Percentiles rank a stretch among this genome's conserved stretches.
These are phyloP conservation scores for Ophiocordyceps robertsii DNA, from an alignment of 2,329 filamentous ascomycete genomes.

Conservation along the genomic window DNA sequence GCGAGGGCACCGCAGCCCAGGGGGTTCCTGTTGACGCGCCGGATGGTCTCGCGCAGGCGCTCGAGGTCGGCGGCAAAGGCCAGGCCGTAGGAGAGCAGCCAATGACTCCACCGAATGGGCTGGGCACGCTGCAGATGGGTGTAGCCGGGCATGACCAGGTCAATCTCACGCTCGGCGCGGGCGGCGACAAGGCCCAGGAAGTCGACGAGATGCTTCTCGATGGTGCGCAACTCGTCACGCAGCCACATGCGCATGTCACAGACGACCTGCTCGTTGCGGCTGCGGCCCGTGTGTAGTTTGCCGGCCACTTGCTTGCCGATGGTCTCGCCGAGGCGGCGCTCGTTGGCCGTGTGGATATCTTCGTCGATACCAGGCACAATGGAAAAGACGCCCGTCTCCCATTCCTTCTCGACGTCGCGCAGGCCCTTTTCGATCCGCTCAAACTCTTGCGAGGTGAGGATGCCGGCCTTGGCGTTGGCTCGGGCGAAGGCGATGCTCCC, in stretches of 20 bases:
- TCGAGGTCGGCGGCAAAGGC: conserved; percentile 64
- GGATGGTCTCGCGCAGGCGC: conserved; percentile 58
- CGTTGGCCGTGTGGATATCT: conserved; percentile 56
- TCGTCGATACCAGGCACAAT: conserved; percentile 42
- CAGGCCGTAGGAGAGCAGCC: conserved; percentile 62
- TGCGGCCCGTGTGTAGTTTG: conserved; percentile 80
- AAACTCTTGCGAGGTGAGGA: conserved; percentile 63
- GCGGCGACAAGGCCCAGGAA: conserved; percentile 56
- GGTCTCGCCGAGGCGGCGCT: conserved; percentile 64
- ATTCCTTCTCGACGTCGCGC: conserved; percentile 39
- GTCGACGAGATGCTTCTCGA: conserved; percentile 55
- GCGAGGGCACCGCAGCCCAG: conserved; percentile 67
- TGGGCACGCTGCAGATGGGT: conserved; percentile 75
- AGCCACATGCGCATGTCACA: conserved; percentile 88
- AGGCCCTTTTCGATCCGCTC: conserved; percentile 60
- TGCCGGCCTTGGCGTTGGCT: conserved; percentile 62
- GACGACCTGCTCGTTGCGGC: conserved; percentile 80
- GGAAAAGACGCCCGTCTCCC: conserved; percentile 33
- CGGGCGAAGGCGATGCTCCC: conserved; percentile 72
- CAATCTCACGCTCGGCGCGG: conserved; percentile 42
- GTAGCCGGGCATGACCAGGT: conserved; percentile 63
- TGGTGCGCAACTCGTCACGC: conserved; percentile 55
- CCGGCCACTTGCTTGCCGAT: conserved; percentile 76
- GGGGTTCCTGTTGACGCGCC: conserved; percentile 59
- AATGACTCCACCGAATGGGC: conserved; percentile 72